Conservation (phyloP, 2,329 filamentous ascomycete genomes). For the Scopulariopsis brevicaulis region DNA sequence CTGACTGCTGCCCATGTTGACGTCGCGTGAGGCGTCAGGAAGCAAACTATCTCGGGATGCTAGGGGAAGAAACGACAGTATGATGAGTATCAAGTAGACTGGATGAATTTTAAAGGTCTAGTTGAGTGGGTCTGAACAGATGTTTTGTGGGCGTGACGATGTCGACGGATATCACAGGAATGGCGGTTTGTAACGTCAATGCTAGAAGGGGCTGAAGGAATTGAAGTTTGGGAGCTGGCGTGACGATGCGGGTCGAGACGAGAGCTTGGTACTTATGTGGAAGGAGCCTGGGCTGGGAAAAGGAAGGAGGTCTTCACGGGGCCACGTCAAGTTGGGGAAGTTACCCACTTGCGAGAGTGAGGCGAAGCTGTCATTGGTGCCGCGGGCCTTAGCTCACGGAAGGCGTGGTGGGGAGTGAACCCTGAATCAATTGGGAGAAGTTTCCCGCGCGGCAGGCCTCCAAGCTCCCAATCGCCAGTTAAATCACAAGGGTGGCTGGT, state of each 20-base stretch:
- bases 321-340: not conserved
- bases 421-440: not conserved
- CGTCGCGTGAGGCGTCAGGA: not conserved
- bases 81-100: not conserved
- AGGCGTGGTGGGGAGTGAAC: not conserved
- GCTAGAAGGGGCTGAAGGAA: no score
- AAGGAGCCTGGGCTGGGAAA: not conserved
- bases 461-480: no score
- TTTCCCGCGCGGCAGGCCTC: no score
- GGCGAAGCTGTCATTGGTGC: not conserved
- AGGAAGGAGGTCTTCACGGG: not conserved
- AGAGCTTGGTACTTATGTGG: not conserved
- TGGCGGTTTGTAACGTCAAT: no score
- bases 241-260: no score
- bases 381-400: no score
- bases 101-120: not conserved
- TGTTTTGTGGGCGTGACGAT: not conserved
- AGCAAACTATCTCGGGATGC: not conserved
- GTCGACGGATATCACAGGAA: not conserved
- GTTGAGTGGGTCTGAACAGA: not conserved
- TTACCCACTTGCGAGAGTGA: not conserved
- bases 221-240: no score
- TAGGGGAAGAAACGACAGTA: not conserved
- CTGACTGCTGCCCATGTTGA: conserved; percentile 18
- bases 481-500: no score